Evolutionary conservation across 768 basidiomycete species (phyloP).

Genomic region (Cystobasidium onofrii): DNA sequence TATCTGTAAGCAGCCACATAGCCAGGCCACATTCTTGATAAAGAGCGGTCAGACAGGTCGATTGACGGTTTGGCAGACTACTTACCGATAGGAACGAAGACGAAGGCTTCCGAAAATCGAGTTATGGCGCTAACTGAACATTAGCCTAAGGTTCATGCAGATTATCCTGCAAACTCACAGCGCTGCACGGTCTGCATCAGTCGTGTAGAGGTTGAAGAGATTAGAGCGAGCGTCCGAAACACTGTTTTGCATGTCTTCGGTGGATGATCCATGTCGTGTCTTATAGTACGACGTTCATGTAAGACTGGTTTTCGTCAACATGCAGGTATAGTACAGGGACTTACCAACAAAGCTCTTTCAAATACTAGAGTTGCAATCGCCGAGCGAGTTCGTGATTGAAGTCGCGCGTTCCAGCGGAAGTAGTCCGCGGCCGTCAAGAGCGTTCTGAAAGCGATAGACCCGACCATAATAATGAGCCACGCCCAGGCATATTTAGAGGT

Average conservation of each 20-base stretch:
- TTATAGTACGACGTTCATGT: too few species aligned
- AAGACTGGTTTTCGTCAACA: too few species aligned
- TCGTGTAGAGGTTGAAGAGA: neutral
- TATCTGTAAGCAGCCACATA: conserved; percentile 35
- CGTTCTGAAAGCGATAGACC: neutral
- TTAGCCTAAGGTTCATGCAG: too few species aligned
- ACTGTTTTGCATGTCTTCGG: too few species aligned
- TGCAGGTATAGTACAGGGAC: neutral
- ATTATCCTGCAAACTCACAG: too few species aligned
- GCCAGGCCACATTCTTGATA: conserved; percentile 36
- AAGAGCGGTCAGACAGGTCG: neutral
- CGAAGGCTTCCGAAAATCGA: neutral
- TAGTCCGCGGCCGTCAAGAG: neutral
- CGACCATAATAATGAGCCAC: neutral
- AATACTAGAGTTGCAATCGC: neutral
- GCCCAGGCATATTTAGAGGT: neutral
- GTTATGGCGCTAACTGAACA: neutral
- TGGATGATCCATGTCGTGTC: too few species aligned
- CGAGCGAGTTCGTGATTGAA: neutral
- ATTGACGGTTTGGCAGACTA: neutral
- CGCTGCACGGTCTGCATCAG: neutral
- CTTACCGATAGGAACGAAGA: neutral
- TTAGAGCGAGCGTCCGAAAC: neutral
- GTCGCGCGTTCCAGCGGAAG: neutral
- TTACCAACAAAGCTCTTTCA: neutral